Evolutionary conservation across 352 stramenopile species (phyloP).

Genomic region (Phytophthora citricola): DNA sequence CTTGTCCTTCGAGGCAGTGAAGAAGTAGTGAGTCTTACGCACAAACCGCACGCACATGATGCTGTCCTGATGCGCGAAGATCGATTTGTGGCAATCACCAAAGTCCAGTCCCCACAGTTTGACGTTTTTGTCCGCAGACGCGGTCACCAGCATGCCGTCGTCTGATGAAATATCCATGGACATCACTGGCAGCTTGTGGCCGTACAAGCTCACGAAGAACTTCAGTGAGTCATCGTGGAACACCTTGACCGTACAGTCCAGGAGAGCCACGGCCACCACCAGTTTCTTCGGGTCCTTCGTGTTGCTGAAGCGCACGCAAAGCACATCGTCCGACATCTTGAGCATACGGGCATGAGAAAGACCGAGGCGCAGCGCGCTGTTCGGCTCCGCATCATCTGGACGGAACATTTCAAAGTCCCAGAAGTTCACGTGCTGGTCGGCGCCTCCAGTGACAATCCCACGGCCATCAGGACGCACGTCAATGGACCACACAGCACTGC

Average conservation of each 20-base stretch:
- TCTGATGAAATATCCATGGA: conserved; percentile 98
- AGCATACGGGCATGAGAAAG: conserved; percentile 96
- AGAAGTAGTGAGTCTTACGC: conserved; percentile 98
- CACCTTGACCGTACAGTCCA: conserved; percentile 99
- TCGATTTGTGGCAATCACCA: conserved; percentile 98
- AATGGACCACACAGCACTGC: conserved; percentile 97
- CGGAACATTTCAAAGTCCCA: conserved; percentile 97
- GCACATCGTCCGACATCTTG: conserved; percentile 99
- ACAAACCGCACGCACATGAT: conserved; percentile 98
- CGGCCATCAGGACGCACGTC: conserved; percentile 93
- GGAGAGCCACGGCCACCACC: conserved; percentile 89
- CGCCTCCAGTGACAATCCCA: conserved; percentile 95
- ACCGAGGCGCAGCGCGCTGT: conserved; percentile 84
- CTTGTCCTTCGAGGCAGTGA: conserved; percentile 98
- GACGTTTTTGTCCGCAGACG: conserved; percentile 98
- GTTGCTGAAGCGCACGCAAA: conserved; percentile 97
- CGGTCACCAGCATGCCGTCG: conserved; percentile 97
- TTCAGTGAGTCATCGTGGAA: conserved; percentile 99
- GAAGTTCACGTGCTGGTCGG: conserved; percentile 99
- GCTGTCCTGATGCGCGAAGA: conserved; percentile 98
- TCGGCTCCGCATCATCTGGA: conserved; percentile 42
- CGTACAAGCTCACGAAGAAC: conserved; percentile 99
- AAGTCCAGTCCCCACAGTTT: conserved; percentile 99
- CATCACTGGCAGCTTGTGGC: conserved; percentile 98
- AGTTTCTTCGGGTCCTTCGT: conserved; percentile 90